phyloP scores from a whole-genome alignment of 257 asterid species.

The Gentiana dahurica region DNA sequence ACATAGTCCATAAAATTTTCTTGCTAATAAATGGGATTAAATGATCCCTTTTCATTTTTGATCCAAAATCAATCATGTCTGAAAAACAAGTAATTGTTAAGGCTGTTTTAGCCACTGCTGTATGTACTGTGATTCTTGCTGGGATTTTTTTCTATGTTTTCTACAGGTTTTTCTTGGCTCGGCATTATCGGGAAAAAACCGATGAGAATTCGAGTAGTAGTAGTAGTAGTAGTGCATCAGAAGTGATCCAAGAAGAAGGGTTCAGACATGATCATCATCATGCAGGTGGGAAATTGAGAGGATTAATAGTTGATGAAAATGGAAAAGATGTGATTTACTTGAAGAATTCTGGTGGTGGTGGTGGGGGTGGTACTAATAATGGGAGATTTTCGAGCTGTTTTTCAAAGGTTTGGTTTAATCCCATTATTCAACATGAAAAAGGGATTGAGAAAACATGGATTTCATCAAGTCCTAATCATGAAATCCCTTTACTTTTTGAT shows the following conservation, averaged over 20 bases:
- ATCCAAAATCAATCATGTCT: not conserved
- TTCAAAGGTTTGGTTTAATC: conserved; percentile 67
- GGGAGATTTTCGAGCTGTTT: conserved; percentile 27
- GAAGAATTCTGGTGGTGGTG: conserved; percentile 24
- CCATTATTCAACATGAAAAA: conserved; percentile 45
- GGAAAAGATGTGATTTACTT: conserved; percentile 62
- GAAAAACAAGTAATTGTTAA: conserved; percentile 19
- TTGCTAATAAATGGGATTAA: not conserved
- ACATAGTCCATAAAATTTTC: not conserved
- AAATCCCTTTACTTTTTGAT: conserved; percentile 44
- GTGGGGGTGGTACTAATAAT: too few species aligned
- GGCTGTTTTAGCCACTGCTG: conserved; percentile 43
- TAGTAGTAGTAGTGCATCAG: conserved; percentile 31
- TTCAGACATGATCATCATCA: conserved; percentile 7
- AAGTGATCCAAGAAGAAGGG: conserved; percentile 17
- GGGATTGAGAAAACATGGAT: conserved; percentile 24
- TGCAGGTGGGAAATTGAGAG: conserved; percentile 34
- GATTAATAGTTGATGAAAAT: conserved; percentile 58
- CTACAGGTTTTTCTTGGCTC: conserved; percentile 20
- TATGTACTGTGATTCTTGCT: conserved; percentile 25
- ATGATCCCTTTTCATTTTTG: not conserved
- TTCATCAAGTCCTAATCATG: conserved; percentile 29
- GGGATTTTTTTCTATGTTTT: conserved; percentile 28
- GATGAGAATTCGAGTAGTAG: conserved; percentile 19
- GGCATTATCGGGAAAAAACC: conserved; percentile 11